Conservation (phyloP, 2,329 filamentous ascomycete genomes). For the Gnomoniopsis smithogilvyi region DNA sequence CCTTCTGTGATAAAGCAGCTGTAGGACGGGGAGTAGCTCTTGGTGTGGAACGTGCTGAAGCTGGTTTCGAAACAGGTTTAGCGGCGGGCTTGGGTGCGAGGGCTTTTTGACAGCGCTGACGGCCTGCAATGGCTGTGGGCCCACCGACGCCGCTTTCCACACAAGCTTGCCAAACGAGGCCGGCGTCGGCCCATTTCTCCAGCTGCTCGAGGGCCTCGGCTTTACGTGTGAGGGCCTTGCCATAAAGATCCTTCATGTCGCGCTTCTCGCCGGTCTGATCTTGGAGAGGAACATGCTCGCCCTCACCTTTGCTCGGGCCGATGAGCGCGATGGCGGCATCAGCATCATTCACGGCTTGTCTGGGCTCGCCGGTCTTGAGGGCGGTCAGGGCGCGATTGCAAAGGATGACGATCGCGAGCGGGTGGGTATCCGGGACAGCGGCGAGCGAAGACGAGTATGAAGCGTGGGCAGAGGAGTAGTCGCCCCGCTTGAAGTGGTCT, state of each 20-base stretch:
- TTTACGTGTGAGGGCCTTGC: constrained; percentile 90
- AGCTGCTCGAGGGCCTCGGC: constrained; percentile 94
- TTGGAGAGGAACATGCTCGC: constrained; percentile 71
- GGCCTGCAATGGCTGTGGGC: constrained; percentile 75
- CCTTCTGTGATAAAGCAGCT: constrained; percentile 33
- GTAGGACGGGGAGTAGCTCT: constrained; percentile 38
- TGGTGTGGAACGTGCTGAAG: constrained; percentile 42
- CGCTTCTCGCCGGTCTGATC: constrained; percentile 62
- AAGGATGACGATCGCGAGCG: constrained; percentile 81
- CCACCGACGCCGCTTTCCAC: constrained; percentile 87
- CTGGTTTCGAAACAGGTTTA: constrained; percentile 26
- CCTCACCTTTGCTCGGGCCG: constrained; percentile 72
- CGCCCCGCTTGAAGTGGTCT: constrained; percentile 88
- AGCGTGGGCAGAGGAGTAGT: constrained; percentile 82
- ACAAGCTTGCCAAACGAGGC: constrained; percentile 73
- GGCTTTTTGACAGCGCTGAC: constrained; percentile 86
- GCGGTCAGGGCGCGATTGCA: constrained; percentile 89
- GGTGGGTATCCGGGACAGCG: constrained; percentile 73
- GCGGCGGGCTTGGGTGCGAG: constrained; percentile 64
- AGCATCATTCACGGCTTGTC: constrained; percentile 79
- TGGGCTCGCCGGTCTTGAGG: constrained; percentile 88
- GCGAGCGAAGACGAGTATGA: constrained; percentile 77
- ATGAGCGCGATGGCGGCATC: constrained; percentile 79
- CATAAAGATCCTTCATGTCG: constrained; percentile 89
- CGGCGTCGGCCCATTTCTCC: constrained; percentile 88